Conservation (phyloP, 331 rosid genomes). For the Quercus phellos region DNA sequence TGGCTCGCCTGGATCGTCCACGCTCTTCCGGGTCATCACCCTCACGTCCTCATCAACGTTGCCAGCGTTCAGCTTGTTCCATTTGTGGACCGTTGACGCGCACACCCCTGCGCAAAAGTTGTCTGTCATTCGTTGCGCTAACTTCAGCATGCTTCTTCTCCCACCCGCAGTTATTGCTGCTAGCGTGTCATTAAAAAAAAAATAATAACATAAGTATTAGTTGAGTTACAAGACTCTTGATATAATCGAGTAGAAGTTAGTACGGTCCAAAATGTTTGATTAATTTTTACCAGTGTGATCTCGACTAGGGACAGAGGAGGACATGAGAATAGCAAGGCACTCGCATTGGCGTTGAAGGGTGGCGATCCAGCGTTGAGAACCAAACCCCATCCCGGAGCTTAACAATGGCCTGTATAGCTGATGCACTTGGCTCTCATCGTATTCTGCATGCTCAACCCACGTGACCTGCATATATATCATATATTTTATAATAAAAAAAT, state of each 20-base stretch:
- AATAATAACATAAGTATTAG: too few relatives aligned
- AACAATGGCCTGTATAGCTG: slow-evolving; percentile 61
- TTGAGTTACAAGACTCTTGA: too few relatives aligned
- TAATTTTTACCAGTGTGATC: slow-evolving; percentile 55
- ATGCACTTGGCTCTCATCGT: slow-evolving; percentile 82
- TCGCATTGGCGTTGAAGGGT: slow-evolving; percentile 87
- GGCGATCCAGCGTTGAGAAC: slow-evolving; percentile 90
- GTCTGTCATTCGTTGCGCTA: slow-evolving; percentile 89
- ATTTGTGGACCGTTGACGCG: slow-evolving; percentile 79
- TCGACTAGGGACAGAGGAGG: slow-evolving; percentile 52
- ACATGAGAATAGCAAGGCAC: slow-evolving; percentile 79
- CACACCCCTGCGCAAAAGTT: slow-evolving; percentile 94
- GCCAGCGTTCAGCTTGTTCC: slow-evolving; percentile 73
- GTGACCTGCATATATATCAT: slow-evolving; percentile 54
- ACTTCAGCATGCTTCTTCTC: slow-evolving; percentile 87
- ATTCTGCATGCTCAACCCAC: slow-evolving; percentile 95
- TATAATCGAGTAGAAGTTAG: accelerated
- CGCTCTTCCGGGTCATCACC: slow-evolving; percentile 86
- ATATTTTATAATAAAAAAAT: background rate
- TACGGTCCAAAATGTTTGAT: accelerated
- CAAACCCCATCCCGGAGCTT: slow-evolving; percentile 83
- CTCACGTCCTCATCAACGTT: slow-evolving; percentile 72
- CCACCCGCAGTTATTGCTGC: slow-evolving; percentile 64
- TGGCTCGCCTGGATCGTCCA: slow-evolving; percentile 89
- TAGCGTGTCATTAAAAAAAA: background rate